These are phyloP conservation scores for Aspergillus mulundensis DNA, from an alignment of 495 filamentous ascomycete species.

Conservation along the genomic window DNA sequence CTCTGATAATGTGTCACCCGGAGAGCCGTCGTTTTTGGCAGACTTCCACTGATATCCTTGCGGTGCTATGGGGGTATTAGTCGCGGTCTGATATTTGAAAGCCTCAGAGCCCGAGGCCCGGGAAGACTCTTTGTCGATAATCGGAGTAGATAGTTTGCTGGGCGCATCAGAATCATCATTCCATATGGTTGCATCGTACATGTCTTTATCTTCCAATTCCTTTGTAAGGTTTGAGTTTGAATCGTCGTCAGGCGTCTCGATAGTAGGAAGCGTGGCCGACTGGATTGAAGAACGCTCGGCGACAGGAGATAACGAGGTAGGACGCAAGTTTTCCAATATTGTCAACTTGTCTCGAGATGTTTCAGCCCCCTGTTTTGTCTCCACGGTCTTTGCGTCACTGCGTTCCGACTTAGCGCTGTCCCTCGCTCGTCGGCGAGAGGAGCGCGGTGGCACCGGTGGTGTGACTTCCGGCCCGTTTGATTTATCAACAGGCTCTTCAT, in stretches of 20 bases:
- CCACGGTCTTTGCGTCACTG: constrained; percentile 4
- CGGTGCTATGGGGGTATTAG: constrained; percentile 36
- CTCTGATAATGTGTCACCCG: constrained; percentile 25
- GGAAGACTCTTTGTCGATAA: constrained; percentile 38
- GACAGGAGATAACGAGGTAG: constrained; percentile 28
- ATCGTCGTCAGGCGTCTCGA: constrained; percentile 16
- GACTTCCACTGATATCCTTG: constrained; percentile 24
- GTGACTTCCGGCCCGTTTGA: constrained; percentile 17
- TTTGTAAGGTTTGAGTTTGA: constrained; percentile 10
- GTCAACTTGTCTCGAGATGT: constrained; percentile 20
- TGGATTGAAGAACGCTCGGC: constrained; percentile 30
- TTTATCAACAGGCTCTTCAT: constrained; percentile 33
- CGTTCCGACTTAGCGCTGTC: constrained; percentile 5
- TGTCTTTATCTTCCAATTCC: constrained; percentile 20
- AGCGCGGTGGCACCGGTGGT: constrained; percentile 15
- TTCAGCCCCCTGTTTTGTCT: constrained; percentile 5
- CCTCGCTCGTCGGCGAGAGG: constrained; percentile 1
- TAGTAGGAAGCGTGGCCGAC: constrained; percentile 9
- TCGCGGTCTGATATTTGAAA: constrained; percentile 47
- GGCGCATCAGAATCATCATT: constrained; percentile 29
- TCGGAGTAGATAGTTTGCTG: constrained; percentile 35
- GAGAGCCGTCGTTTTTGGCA: constrained; percentile 20
- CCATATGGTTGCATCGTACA: constrained; percentile 35
- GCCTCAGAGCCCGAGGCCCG: constrained; percentile 37
- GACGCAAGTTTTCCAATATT: constrained; percentile 16